Evolutionary conservation across 768 basidiomycete species (phyloP), one percentile per base, ranked within the genome.

Genomic region (Boletus rubroflammeus): DNA sequence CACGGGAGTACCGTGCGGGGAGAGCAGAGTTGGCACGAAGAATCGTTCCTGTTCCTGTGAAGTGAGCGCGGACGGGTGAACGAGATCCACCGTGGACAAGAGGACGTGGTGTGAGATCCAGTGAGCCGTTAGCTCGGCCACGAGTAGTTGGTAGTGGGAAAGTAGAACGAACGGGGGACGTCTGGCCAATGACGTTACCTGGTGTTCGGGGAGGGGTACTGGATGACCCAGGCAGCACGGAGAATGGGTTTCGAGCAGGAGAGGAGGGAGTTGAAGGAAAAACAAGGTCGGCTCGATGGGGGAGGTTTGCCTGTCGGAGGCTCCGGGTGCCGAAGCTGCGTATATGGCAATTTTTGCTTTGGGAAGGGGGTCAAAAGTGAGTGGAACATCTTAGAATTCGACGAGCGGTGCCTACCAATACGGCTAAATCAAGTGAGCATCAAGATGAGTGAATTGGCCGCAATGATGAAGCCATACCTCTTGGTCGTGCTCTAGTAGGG

Each of bases 401-500:
- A 32, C 7, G 3, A 46, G 31, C 13, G 26, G 17, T 39, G 23
- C 72, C 51, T 68, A 77, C 77, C 75, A 78, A 64, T 78, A 78
- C n/a, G 77, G 76, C 76, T 77, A 50, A 28, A 50, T 11, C 23
- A 47, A 42, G 21, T 42, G 19, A 50, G 14, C 13, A 26, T 57
- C 39, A 48, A 46, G 46, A 45, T 43, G 51, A 50, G 46, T 29
- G 34, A 40, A 49, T 36, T 34, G 10, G 28, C 38, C 25, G 23
- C 25, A 34, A 47, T 31, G 15, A 54, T 26, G 36, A 47, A 51
- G 44, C 8, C 82, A 51, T 57, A 90, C 92, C 79, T 89, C 75
- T 65, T 86, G 79, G 63, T 94, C 83, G 66, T 95, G 93, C 68
- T 95, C 93, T 7, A 93, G 75, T 23, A 95, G 75, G 19, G 81